Conservation (phyloP, 441 rosid genomes). For the Euphorbia celastroides region DNA sequence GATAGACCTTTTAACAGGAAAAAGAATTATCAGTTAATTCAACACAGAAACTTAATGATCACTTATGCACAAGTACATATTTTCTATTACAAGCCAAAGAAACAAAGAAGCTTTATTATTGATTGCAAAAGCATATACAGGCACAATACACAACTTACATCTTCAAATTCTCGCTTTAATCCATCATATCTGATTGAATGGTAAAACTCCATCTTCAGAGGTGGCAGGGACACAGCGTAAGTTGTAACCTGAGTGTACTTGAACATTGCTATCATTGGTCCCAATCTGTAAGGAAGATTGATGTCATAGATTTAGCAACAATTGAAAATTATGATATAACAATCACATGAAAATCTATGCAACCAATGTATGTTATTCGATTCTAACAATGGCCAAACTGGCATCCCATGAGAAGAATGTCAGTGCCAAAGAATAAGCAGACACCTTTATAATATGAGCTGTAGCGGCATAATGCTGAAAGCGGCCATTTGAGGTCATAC, state of each 20-base stretch:
- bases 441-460: not conserved
- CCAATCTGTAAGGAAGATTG: constrained; percentile 49
- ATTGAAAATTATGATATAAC: not conserved
- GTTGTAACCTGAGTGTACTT: constrained; percentile 70
- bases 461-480: not conserved
- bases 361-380: not conserved
- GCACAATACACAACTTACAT: constrained; percentile 32
- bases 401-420: not conserved
- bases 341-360: not conserved
- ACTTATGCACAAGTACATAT: not conserved
- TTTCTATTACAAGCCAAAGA: constrained; percentile 12
- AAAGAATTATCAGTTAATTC: constrained; percentile 12
- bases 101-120: constrained; percentile 10
- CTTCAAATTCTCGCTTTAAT: constrained; percentile 51
- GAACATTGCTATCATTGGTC: constrained; percentile 87
- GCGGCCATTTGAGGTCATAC: not conserved
- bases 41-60: not conserved
- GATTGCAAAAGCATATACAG: constrained; percentile 9
- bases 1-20: constrained; percentile 43
- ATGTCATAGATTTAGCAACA: constrained; percentile 6
- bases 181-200: constrained; percentile 45
- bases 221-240: constrained; percentile 74
- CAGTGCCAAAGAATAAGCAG: not conserved
- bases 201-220: constrained; percentile 57
- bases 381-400: not conserved